Conservation (phyloP, 805 yeast genomes). For the Wickerhamiella brachini region DNA sequence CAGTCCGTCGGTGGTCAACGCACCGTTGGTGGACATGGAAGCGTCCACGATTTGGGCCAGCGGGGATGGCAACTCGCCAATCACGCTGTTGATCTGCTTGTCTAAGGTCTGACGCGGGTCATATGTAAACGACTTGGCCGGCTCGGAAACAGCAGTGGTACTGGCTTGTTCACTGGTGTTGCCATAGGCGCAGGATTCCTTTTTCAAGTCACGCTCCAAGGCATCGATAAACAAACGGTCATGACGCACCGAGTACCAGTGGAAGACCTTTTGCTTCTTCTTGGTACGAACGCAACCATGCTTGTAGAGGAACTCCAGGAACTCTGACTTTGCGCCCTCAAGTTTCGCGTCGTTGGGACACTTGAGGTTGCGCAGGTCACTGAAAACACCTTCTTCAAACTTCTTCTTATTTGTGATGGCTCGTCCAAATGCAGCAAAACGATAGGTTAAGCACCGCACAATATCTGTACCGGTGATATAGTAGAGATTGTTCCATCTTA, state of each 20-base stretch:
- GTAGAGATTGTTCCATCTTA: constrained; percentile 79
- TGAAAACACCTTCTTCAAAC: constrained; percentile 91
- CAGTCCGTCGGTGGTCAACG: neutral
- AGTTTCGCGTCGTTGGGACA: constrained; percentile 70
- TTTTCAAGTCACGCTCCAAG: constrained; percentile 77
- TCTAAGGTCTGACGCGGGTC: constrained; percentile 30
- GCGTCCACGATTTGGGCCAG: constrained; percentile 23
- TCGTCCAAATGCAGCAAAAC: constrained; percentile 83
- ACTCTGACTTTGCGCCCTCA: constrained; percentile 76
- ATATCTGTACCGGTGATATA: constrained; percentile 94
- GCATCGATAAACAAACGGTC: constrained; percentile 88
- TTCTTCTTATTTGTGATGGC: constrained; percentile 74
- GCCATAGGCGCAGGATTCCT: constrained; percentile 32
- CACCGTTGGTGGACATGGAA: constrained; percentile 5
- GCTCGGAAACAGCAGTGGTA: constrained; percentile 59
- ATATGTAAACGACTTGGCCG: constrained; percentile 63
- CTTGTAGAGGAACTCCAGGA: constrained; percentile 69
- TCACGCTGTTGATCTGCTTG: constrained; percentile 23
- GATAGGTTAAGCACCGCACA: constrained; percentile 77
- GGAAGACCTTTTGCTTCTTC: constrained; percentile 91
- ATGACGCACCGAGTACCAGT: constrained; percentile 93
- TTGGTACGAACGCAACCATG: constrained; percentile 85
- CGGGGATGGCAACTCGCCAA: constrained; percentile 18
- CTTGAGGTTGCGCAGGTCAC: constrained; percentile 76
- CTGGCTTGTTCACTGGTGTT: constrained; percentile 43